Evolutionary conservation across 2,329 filamentous ascomycete genomes (phyloP).

Genomic region (Xylariales sp.): DNA sequence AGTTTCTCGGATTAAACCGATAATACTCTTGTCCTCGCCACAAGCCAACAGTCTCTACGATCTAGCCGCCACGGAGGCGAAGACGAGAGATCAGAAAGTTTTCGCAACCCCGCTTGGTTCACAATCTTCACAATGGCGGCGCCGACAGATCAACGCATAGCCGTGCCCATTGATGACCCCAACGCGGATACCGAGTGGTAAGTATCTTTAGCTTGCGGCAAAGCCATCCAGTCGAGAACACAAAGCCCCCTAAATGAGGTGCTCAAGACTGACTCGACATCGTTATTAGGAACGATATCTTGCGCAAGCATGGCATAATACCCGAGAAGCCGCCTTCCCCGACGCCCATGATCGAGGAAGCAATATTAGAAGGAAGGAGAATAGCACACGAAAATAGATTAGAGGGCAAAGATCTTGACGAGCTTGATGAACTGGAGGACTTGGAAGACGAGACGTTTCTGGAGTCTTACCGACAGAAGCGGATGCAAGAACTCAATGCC

Average conservation of each 20-base stretch:
- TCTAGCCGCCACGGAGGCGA: too few species aligned
- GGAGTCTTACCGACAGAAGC: constrained; percentile 81
- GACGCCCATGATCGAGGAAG: constrained; percentile 94
- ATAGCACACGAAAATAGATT: constrained; percentile 88
- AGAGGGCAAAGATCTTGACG: constrained; percentile 91
- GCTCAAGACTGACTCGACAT: constrained; percentile 7
- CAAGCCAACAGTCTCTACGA: too few species aligned
- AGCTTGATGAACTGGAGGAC: constrained; percentile 90
- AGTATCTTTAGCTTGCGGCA: neutral
- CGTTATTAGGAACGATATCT: constrained; percentile 82
- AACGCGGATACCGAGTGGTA: constrained; percentile 99
- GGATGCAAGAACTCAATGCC: constrained; percentile 74
- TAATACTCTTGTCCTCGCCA: too few species aligned
- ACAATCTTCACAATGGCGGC: too few species aligned
- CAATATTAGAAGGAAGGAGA: constrained; percentile 75
- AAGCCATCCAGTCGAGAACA: too few species aligned
- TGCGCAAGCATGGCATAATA: constrained; percentile 93
- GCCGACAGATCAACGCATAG: constrained; percentile 59
- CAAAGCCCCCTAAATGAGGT: neutral
- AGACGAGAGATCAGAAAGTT: too few species aligned
- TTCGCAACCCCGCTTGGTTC: too few species aligned
- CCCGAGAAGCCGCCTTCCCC: constrained; percentile 97
- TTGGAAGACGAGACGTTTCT: constrained; percentile 92
- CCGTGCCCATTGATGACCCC: constrained; percentile 87
- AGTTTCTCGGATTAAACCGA: too few species aligned